Base-by-base conservation (phyloP, 805 yeast species). In the Candida piceae region DNA sequence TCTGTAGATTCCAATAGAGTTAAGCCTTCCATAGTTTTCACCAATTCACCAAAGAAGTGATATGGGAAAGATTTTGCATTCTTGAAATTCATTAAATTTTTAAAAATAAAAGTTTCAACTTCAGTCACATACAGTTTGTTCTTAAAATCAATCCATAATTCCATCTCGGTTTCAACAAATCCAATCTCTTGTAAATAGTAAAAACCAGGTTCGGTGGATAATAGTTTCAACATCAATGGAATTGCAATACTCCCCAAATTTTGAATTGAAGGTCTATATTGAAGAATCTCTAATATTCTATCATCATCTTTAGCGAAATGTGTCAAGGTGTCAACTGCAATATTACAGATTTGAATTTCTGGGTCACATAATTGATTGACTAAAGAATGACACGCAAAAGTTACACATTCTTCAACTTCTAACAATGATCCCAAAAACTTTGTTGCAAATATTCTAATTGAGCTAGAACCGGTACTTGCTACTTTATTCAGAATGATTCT, bases 1-100 rank as follows among this genome's bases (percentile, higher is more conserved):
- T 49, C 58, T 4, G 53, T 49, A 4, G 44, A 23, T 21, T 72
- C 67, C 32, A 90, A 67, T 33, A 80, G 62, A 18, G 69, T 67
- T 36, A 85, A 67, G 0, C 97, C 97, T 40, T 84, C 90, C 40
- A 75, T 82, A 0, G 96, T 86, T 36, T 80, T 75, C 1, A 86
- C 82, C 32, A 90, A 64, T 49, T 80, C 85, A 12, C 86, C 84
- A 58, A 85, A 87, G 49, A 90, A 84, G 53, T 85, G 89, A 18
- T 71, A 59, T 1, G 88, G 87, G 15, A 67, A 40, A 5, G 52
- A 34, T 29, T 52, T 37, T 13, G 34, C 2, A 5, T 25, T 16
- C 17, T 33, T 38, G 20, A 34, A 38, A 38, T 46, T 46, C 35
- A 35, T 42, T 21, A 46, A 41, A 45, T 41, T 54, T 31, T 31